Evolutionary conservation across 2,329 filamentous ascomycete species (phyloP).

Genomic region (Aureobasidium subglaciale): DNA sequence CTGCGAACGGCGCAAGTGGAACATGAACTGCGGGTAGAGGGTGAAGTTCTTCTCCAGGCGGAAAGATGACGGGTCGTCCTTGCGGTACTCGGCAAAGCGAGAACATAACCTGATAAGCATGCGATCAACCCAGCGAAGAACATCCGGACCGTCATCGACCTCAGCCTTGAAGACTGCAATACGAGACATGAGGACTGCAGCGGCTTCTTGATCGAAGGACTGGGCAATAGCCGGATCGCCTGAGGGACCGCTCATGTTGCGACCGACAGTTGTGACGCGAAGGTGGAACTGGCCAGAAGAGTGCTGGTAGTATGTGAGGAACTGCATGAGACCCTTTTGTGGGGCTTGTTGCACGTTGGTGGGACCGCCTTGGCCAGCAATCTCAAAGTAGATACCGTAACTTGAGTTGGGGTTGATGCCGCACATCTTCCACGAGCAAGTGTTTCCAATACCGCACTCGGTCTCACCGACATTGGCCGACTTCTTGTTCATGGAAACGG

Average conservation of each 20-base stretch:
- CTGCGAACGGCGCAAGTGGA: constrained; percentile 92
- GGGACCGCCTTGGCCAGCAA: constrained; percentile 85
- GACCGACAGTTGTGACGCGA: constrained; percentile 86
- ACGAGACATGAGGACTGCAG: constrained; percentile 95
- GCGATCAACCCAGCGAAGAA: constrained; percentile 93
- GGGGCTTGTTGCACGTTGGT: constrained; percentile 77
- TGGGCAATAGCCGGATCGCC: constrained; percentile 93
- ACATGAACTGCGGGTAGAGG: constrained; percentile 99
- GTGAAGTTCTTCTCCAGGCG: constrained; percentile 98
- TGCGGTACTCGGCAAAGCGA: constrained; percentile 93
- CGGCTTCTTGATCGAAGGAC: constrained; percentile 96
- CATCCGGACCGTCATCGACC: constrained; percentile 96
- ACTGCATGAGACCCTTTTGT: constrained; percentile 94
- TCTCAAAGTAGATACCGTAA: constrained; percentile 96
- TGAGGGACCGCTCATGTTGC: constrained; percentile 84
- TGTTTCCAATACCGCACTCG: constrained; percentile 96
- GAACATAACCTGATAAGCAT: constrained; percentile 98
- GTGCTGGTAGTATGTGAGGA: constrained; percentile 97
- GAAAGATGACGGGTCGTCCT: constrained; percentile 97
- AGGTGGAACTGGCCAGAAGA: constrained; percentile 94
- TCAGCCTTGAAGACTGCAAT: constrained; percentile 99
- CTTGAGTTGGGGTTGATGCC: constrained; percentile 90
- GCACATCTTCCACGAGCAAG: constrained; percentile 99
- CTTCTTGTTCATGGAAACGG: constrained; percentile 95
- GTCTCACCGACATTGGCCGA: constrained; percentile 95